Conservation (phyloP, 1,139 yeast genomes). For the Diutina neorugosa region DNA sequence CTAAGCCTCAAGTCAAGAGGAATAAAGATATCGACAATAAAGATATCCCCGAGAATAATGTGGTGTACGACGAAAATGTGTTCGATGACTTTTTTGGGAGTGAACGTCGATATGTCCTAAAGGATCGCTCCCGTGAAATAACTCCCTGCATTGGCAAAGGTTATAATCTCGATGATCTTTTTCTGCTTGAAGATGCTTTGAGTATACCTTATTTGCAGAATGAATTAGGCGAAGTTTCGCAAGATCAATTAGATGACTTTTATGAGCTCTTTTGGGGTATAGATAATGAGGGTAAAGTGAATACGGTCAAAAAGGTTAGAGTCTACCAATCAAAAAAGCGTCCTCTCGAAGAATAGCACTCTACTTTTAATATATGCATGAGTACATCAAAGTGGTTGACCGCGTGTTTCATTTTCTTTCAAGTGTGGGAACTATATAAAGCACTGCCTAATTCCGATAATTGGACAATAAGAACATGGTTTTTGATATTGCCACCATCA, state of each 20-base stretch:
- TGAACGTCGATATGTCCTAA: neutral
- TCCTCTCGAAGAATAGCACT: neutral
- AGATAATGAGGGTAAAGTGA: neutral
- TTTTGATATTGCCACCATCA: neutral
- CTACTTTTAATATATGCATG: neutral
- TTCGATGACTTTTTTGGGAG: neutral
- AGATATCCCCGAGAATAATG: conserved; percentile 39
- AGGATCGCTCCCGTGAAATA: neutral
- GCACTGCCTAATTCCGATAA: neutral
- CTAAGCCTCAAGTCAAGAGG: conserved; percentile 65
- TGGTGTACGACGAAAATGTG: neutral
- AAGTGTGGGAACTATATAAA: neutral
- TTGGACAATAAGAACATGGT: neutral
- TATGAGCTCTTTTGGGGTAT: neutral
- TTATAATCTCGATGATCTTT: neutral
- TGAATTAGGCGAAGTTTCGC: neutral
- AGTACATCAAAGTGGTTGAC: neutral
- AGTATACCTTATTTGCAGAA: neutral
- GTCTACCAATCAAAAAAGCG: neutral
- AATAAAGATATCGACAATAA: conserved; percentile 59
- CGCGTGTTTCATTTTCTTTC: neutral
- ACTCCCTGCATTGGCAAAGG: neutral
- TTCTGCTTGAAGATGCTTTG: neutral
- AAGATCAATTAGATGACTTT: neutral
- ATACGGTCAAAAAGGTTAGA: neutral